Base-by-base conservation (phyloP, 2,329 filamentous ascomycete species). In the Pseudogymnoascus sp. region DNA sequence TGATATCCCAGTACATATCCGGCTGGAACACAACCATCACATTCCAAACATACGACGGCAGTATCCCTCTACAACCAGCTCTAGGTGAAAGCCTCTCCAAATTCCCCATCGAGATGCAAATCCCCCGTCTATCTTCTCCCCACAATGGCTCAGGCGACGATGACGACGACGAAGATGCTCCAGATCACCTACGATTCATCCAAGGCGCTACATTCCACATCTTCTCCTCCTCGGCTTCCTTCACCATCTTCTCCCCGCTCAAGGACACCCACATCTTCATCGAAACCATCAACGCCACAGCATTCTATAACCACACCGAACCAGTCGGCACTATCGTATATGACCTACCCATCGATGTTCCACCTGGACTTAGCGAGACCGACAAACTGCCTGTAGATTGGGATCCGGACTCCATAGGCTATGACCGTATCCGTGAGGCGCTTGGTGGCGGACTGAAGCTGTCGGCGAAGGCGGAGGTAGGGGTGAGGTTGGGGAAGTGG, bases 1-100 rank as follows among this genome's bases (percentile, higher is more conserved):
- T 97, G 18, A 76, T 97, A 8, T 96, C 91, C 1, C 86, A 90
- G 69, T 97, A 95, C 71, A 79, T 97, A 10, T 97, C 93, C 3
- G 92, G 92, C 7, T 87, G 83, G 73, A 97, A 97, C 76, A 92
- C 90, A 0, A 91, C 86, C 18, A 76, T 97, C 50, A 89, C 87
- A 0, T 75, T 96, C 8, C 84, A 85, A 72, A 83, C 88, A 2
- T 89, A 96, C 73, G 78, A 83, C 59, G 79, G 80, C 46, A 91
- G 87, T 59, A 86, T 97, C 61, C 93, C 95, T 3, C 77, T 82
- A 0, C 83, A 91, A 61, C 92, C 91, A 0, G 73, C 80, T 4
- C 79, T 97, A 3, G 90, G 91, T 59, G 78, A 86, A 67, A 87
- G 89, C 0, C 81, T 97, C 2, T 89, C 89, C 0, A 81, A 79